Conservation (phyloP, 257 asterid genomes). For the Solanum corneliomulleri region DNA sequence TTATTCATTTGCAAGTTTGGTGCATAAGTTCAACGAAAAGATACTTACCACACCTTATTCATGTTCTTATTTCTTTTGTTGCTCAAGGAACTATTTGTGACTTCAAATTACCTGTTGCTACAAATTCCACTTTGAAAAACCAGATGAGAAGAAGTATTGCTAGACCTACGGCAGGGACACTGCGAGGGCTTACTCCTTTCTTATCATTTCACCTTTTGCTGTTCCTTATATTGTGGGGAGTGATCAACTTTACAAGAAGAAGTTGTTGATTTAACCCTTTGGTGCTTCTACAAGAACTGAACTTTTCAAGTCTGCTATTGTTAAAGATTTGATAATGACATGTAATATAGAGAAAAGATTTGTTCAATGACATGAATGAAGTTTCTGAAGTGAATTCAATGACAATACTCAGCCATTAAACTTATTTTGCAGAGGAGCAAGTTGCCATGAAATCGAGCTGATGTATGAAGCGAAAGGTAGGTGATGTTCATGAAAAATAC, state of each 20-base stretch:
- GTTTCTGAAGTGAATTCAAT: neutral
- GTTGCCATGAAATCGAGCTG: constrained; percentile 5
- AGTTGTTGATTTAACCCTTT: neutral
- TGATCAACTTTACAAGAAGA: neutral
- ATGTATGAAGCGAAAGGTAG: constrained; percentile 5
- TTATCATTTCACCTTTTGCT: neutral
- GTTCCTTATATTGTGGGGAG: neutral
- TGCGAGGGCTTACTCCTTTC: neutral
- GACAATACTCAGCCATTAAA: neutral
- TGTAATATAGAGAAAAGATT: neutral
- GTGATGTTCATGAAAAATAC: constrained; percentile 5
- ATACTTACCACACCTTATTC: neutral
- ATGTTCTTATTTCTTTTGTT: neutral
- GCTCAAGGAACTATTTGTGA: neutral
- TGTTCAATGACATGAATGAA: neutral
- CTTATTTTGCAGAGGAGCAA: neutral
- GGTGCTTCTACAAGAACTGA: neutral
- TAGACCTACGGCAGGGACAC: neutral
- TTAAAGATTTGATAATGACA: neutral
- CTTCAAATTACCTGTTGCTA: neutral
- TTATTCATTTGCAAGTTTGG: neutral
- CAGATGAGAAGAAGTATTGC: neutral
- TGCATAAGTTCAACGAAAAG: neutral
- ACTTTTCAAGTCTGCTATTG: neutral
- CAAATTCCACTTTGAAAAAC: neutral